Percentiles rank a stretch among this genome's conserved stretches.
phyloP scores from a whole-genome alignment of 257 asterid species.

The Echites panduratus region DNA sequence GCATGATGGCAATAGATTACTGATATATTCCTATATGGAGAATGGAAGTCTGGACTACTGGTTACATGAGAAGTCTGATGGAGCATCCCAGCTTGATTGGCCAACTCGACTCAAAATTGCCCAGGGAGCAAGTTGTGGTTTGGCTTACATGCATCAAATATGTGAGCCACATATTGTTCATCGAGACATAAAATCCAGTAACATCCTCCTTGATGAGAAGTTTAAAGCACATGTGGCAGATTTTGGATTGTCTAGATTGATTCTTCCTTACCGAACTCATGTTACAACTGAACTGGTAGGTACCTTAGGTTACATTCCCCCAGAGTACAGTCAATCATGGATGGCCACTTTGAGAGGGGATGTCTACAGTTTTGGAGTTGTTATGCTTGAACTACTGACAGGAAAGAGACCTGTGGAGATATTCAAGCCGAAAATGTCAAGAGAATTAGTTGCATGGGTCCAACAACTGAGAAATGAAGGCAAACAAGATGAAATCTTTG shows the following conservation, averaged over 20 bases:
- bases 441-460: slow-evolving; percentile 79
- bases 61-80: slow-evolving; percentile 87
- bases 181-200: slow-evolving; percentile 90
- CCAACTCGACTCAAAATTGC: slow-evolving; percentile 67
- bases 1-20: slow-evolving; percentile 74
- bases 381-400: slow-evolving; percentile 76
- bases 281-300: slow-evolving; percentile 97
- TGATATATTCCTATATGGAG: slow-evolving; percentile 87
- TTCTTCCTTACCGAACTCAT: slow-evolving; percentile 82
- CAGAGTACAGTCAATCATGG: slow-evolving; percentile 96
- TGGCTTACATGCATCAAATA: slow-evolving; percentile 88
- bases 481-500: slow-evolving; percentile 67
- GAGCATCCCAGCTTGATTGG: slow-evolving; percentile 78
- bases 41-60: slow-evolving; percentile 94
- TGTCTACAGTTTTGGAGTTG: slow-evolving; percentile 88
- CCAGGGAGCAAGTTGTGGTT: slow-evolving; percentile 70
- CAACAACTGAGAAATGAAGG: slow-evolving; percentile 69
- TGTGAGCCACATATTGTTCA: slow-evolving; percentile 96
- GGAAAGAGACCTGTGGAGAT: slow-evolving; percentile 88
- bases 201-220: slow-evolving; percentile 79
- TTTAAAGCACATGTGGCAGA: slow-evolving; percentile 93
- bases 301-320: slow-evolving; percentile 93
- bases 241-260: slow-evolving; percentile 82
- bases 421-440: slow-evolving; percentile 65
- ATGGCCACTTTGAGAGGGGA: slow-evolving; percentile 94